These are phyloP conservation scores for Garcia nutans DNA, from an alignment of 345 rosid species.

Conservation along the genomic window DNA sequence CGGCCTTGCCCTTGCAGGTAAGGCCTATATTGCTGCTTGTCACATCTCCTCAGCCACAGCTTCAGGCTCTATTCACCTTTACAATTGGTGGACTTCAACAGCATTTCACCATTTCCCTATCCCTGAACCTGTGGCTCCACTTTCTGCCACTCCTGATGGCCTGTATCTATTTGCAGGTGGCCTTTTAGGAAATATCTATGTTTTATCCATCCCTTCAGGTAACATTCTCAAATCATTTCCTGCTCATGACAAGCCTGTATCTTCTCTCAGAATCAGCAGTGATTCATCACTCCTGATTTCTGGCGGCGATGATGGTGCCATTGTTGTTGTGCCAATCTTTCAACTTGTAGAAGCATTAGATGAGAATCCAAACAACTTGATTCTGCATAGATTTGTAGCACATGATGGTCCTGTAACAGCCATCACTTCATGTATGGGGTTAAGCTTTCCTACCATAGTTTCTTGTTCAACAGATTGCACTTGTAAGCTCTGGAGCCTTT, in stretches of 20 bases:
- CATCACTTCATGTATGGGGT: conserved; percentile 20
- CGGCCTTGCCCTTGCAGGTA: conserved; percentile 41
- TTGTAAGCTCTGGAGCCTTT: conserved; percentile 36
- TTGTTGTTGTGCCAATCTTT: conserved; percentile 34
- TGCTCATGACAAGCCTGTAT: conserved; percentile 41
- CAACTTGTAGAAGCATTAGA: conserved; percentile 24
- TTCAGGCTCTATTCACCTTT: conserved; percentile 42
- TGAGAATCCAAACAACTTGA: conserved; percentile 1
- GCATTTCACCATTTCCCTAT: conserved; percentile 40
- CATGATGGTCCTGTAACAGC: conserved; percentile 43
- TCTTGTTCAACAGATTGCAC: conserved; percentile 45
- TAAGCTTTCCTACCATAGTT: conserved; percentile 16
- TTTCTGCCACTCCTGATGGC: conserved; percentile 39
- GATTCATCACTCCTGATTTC: conserved; percentile 48
- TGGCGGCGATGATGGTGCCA: conserved; percentile 44
- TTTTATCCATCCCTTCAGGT: conserved; percentile 38
- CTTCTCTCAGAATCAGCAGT: conserved; percentile 35
- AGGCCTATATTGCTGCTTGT: conserved; percentile 42
- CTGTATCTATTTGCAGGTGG: conserved; percentile 44
- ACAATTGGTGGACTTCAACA: conserved; percentile 46
- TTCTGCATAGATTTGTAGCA: conserved; percentile 28
- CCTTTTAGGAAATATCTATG: conserved; percentile 34
- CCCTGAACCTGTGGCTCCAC: conserved; percentile 52
- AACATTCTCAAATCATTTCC: conserved; percentile 30
- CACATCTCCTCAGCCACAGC: conserved; percentile 39